phyloP scores from a whole-genome alignment of 331 rosid species.

The Quercus phellos region DNA sequence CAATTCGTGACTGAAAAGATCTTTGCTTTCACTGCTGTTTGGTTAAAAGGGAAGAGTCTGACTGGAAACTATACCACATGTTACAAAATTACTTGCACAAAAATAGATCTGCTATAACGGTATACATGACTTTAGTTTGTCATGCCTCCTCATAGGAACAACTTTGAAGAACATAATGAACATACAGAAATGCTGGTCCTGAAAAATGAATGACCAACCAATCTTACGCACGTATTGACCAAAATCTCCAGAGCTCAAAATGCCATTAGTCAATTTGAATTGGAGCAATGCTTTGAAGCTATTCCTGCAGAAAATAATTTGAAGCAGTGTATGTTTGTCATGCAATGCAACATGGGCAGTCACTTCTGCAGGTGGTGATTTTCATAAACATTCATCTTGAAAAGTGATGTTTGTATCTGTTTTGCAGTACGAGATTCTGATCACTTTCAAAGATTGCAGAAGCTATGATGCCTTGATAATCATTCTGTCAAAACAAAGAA shows the following conservation, averaged over 20 bases:
- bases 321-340: not conserved
- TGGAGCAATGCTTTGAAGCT: not conserved
- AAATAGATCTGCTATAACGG: not conserved
- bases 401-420: not conserved
- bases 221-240: not conserved
- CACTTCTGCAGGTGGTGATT: not conserved
- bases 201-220: not conserved
- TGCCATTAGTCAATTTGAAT: not conserved
- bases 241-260: not conserved
- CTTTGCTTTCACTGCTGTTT: not conserved
- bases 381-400: not conserved
- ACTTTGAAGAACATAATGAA: not conserved
- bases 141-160: not conserved
- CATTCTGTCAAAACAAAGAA: not conserved
- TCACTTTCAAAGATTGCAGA: not conserved
- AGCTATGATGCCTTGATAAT: not conserved
- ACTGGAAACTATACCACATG: not conserved
- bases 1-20: not conserved
- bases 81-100: not conserved
- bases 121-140: not conserved
- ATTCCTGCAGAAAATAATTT: not conserved
- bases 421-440: not conserved
- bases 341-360: not conserved
- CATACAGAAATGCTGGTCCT: not conserved
- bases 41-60: not conserved